These are phyloP conservation scores for Gymnopus androsaceus DNA, from an alignment of 1,284 basidiomycete species.

Conservation along the genomic window DNA sequence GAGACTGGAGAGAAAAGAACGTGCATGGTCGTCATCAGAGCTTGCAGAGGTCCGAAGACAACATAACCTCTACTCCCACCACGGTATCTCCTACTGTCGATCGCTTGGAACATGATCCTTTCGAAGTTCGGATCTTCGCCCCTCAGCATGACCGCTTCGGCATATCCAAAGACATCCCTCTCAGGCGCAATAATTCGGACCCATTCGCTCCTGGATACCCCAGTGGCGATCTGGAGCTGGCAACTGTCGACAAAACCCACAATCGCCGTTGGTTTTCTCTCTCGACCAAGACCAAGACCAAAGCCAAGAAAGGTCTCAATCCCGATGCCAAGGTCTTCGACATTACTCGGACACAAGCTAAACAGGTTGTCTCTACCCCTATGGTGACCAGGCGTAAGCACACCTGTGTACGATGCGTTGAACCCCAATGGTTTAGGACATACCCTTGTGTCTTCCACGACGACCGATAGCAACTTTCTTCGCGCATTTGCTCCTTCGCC, in stretches of 20 bases:
- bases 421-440: conserved; percentile 56
- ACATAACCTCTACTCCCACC: conserved; percentile 32
- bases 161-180: conserved; percentile 28
- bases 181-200: conserved; percentile 44
- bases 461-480: conserved; percentile 52
- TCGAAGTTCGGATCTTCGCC: conserved; percentile 43
- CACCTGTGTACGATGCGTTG: conserved; percentile 48
- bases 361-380: conserved; percentile 15
- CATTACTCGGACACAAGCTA: conserved; percentile 29
- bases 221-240: conserved; percentile 19
- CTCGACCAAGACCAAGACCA: conserved; percentile 41
- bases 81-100: conserved; percentile 31
- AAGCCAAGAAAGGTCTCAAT: conserved; percentile 68
- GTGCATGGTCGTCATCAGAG: conserved; percentile 24
- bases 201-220: conserved; percentile 28
- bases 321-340: conserved; percentile 85
- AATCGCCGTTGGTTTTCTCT: conserved; percentile 55
- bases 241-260: conserved; percentile 21
- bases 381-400: conserved; percentile 16
- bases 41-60: conserved; percentile 20
- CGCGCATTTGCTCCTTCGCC: conserved; percentile 82
- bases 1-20: conserved; percentile 46
- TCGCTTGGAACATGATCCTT: conserved; percentile 38
- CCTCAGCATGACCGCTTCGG: conserved; percentile 25
- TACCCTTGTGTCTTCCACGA: conserved; percentile 38